Conservation (phyloP, 768 basidiomycete genomes). For the Porphyrellus cyaneotinctus region DNA sequence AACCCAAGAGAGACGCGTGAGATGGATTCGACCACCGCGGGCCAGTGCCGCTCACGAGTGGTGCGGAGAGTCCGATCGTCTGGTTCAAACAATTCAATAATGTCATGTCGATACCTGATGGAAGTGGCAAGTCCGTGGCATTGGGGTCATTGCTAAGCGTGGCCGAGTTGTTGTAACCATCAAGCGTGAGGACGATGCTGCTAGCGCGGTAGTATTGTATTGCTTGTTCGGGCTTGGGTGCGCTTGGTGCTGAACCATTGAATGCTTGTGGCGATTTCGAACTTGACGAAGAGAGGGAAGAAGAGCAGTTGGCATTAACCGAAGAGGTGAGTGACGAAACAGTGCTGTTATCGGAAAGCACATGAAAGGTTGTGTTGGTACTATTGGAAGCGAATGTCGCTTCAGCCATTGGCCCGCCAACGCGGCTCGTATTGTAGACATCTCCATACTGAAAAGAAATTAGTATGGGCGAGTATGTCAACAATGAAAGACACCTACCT, state of each 20-base stretch:
- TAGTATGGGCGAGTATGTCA: neutral
- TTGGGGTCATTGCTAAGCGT: constrained; percentile 39
- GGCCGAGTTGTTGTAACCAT: constrained; percentile 65
- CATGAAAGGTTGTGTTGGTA: constrained; percentile 39
- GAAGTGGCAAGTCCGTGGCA: constrained; percentile 46
- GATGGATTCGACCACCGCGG: constrained; percentile 8
- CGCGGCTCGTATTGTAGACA: constrained; percentile 42
- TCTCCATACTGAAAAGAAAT: constrained; percentile 41
- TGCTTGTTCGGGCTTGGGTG: constrained; percentile 46
- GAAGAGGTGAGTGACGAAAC: constrained; percentile 40
- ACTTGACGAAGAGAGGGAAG: constrained; percentile 31
- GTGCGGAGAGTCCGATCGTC: constrained; percentile 57
- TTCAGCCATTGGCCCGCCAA: constrained; percentile 43
- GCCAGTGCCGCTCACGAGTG: constrained; percentile 45
- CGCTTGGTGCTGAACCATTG: constrained; percentile 26
- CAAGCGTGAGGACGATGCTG: constrained; percentile 55
- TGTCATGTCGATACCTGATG: constrained; percentile 43
- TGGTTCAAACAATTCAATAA: constrained; percentile 57
- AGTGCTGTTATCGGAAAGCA: constrained; percentile 48
- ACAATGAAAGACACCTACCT: constrained; percentile 31
- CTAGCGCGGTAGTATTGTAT: constrained; percentile 71
- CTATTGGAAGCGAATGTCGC: constrained; percentile 39
- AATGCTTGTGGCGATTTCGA: constrained; percentile 31
- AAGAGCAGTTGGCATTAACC: constrained; percentile 43
- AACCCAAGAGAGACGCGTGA: constrained; percentile 4